Evolutionary conservation across 2,329 filamentous ascomycete species (phyloP), one percentile per base, ranked within the genome.

Genomic region (Trichophyton equinum): DNA sequence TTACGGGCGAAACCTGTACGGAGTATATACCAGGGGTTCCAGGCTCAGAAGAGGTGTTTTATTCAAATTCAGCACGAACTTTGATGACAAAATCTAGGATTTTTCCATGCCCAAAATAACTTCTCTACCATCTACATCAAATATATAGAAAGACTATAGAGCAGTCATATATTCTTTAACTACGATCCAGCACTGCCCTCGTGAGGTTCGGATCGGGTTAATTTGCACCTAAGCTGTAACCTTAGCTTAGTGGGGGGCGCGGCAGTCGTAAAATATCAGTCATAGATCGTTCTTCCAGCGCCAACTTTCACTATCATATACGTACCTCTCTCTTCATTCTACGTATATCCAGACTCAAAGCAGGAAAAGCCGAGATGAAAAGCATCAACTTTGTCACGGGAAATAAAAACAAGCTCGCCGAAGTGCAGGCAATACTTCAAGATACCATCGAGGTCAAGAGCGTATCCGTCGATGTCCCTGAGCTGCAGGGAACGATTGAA

Each of bases 341-440:
- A 20, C 18, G 9, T 18, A 20, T 47, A 47, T 38, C 33, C 46
- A 15, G 46, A 51, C 22, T 4, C 33, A 38, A 51, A 51, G 8
- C 46, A 27, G n/a, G n/a, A 1, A 27, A 81, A 77, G 72, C 76
- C 57, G 73, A 76, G 49, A 77, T 78, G 66, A 75, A 79, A 64
- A 71, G 70, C 18, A 78, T 99, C 66, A 91, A 95, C 76, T 99
- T 99, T 78, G 95, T 99, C 72, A 97, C 92, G 1, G 88, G 92
- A 74, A 99, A 99, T 76, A 85, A 86, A 70, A 95, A 96, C 78
- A 99, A 99, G 78, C 82, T 99, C 61, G 78, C 81, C 61, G 94
- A 99, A 78, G 91, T 96, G 66, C 85, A 88, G 74, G 86, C 88
- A 18, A 96, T 99, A 67, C 82, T 99, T 2, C 85, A 86, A 7